Base-by-base conservation (phyloP, 2,329 filamentous ascomycete species). In the Aspergillus oerlinghausenensis region DNA sequence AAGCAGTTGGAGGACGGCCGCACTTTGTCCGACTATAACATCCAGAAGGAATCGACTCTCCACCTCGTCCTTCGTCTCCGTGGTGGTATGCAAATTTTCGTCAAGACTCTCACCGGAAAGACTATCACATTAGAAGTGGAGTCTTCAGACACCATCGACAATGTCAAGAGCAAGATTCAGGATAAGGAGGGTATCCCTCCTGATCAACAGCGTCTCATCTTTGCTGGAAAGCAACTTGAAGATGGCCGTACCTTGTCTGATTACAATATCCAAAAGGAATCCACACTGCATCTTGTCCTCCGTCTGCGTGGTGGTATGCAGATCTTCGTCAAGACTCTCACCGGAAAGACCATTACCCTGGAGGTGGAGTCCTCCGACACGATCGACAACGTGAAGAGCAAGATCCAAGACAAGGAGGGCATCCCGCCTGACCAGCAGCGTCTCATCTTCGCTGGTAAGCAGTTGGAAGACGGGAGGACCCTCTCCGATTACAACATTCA, bases 221-320 rank as follows among this genome's bases (percentile, higher is more conserved):
- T 96, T 62, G 91, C 92, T 50, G 92, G 92, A 58, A 96, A 96
- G 84, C 91, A 96, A 76, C 79, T 96, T 1, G 91, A 96, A 73
- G 92, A 97, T 66, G 92, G 92, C 50, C 89, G 92, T 23, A 97
- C 92, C 0, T 81, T 97, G 0, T 88, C 85, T 51, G 93, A 97
- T 74, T 97, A 97, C 85, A 97, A 97, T 80, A 97, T 97, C 49
- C 93, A 97, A 76, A 93, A 93, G 79, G 90, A 93, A 71, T 89
- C 86, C 0, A 93, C 90, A 0, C 82, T 93, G 1, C 89, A 93
- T 73, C 73, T 93, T 55, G 89, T 93, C 49, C 86, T 93, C 25
- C 87, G 89, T 71, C 85, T 93, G 5, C 88, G 89, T 77, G 88
- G 88, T 82, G 88, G 88, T 76, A 90, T 89, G 87, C 83, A 92